Evolutionary conservation across 2,329 filamentous ascomycete genomes (phyloP), one percentile per base, ranked within the genome.

Genomic region (Bisporella sp.): DNA sequence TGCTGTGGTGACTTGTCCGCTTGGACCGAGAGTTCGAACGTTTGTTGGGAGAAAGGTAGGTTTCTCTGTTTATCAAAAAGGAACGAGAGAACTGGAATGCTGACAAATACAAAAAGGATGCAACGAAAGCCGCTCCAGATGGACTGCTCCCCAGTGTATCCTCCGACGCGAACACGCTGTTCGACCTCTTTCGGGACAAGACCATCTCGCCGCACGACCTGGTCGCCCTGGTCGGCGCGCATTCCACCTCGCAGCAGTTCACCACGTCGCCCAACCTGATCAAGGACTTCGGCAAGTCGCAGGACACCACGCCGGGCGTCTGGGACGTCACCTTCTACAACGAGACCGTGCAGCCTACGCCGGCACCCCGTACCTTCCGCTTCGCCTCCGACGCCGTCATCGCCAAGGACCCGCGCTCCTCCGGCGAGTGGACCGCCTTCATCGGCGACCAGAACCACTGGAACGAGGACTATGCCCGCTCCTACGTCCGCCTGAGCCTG

Each of bases 181-280:
- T 53, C 64, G 63, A 6, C 63, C 74, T 1, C 62, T 64, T 31
- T 78, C 28, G 65, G 28, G 69, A 73, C 53, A 80, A 81, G 64
- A 78, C 76, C 3, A 77, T 81, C 55, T 67, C 63, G 29, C 13
- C 69, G 72, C 0, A 70, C 70, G 77, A 78, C 47, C 69, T 81
- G 4, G 71, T 75, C 2, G 76, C 78, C 1, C 71, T 81, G 1
- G 57, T 81, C 3, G 78, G 78, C 48, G 76, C 78, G 0, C 78
- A 81, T 61, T 72, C 72, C 3, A 66, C 71, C 6, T 70, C 73
- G 6, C 70, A 67, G 54, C 76, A 80, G 56, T 68, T 66, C 48
- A 71, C 71, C 53, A 69, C 73, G 48, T 69, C 77, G 55, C 51
- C 65, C 0, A 70, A 76, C 51, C 21, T 21, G 21, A 21, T 21